A percentile compares a stretch with the other conserved stretches of the same genome.
phyloP scores from a whole-genome alignment of 352 stramenopile species.

The Globisporangium iwayamae region DNA sequence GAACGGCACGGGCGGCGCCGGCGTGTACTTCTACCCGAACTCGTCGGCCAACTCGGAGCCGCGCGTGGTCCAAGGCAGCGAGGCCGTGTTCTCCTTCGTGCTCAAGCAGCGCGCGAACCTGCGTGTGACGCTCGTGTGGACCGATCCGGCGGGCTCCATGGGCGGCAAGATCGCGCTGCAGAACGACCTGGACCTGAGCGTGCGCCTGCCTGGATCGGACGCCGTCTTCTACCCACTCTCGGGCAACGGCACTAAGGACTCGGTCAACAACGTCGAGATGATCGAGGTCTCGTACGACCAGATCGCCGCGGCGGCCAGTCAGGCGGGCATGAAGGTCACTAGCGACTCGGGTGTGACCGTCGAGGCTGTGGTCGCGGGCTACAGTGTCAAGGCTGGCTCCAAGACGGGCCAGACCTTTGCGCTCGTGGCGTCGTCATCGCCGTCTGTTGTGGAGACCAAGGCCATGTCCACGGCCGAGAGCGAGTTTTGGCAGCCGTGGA shows the following conservation, averaged over 20 bases:
- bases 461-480: background rate
- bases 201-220: conserved; percentile 47
- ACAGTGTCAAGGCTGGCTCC: conserved; percentile 61
- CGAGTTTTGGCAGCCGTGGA: conserved; percentile 73
- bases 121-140: conserved; percentile 71
- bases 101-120: conserved; percentile 50
- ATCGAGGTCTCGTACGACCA: conserved; percentile 62
- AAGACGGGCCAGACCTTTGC: conserved; percentile 59
- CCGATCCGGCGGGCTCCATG: conserved; percentile 55
- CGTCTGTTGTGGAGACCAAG: conserved; percentile 34
- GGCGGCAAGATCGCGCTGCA: conserved; percentile 48
- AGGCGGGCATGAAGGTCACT: conserved; percentile 23
- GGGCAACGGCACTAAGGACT: conserved; percentile 55
- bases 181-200: conserved; percentile 68
- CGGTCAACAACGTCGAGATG: conserved; percentile 80
- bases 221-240: conserved; percentile 57
- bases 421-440: conserved; percentile 73
- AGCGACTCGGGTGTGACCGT: conserved; percentile 44
- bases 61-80: conserved; percentile 41
- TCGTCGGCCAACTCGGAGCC: conserved; percentile 47
- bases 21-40: conserved; percentile 54
- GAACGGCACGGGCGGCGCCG: conserved; percentile 28
- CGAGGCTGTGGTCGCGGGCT: conserved; percentile 52
- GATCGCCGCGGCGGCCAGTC: conserved; percentile 26
- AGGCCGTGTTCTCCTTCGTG: conserved; percentile 54